phyloP scores from a whole-genome alignment of 345 rosid genomes.

The Boechera divaricarpa region DNA sequence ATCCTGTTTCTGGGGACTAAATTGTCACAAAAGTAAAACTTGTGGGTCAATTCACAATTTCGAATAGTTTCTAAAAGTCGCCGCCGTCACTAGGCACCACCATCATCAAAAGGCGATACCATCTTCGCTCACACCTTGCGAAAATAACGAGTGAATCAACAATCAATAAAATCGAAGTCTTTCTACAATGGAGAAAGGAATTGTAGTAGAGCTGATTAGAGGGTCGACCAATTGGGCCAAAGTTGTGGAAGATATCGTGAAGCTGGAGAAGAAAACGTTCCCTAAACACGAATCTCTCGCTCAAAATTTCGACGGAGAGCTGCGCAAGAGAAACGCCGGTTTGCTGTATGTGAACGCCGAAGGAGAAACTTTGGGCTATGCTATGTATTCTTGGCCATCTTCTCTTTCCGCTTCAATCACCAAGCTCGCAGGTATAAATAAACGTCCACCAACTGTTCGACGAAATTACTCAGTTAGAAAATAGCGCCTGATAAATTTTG shows the following conservation, averaged over 20 bases:
- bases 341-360: slow-evolving; percentile 55
- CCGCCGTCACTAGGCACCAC: not conserved
- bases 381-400: slow-evolving; percentile 77
- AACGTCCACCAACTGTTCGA: slow-evolving; percentile 52
- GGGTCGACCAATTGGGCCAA: slow-evolving; percentile 51
- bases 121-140: not conserved
- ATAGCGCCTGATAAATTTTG: not conserved
- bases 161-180: not conserved
- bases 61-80: not conserved
- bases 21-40: not conserved
- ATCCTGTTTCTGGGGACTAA: not conserved
- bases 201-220: slow-evolving; percentile 54
- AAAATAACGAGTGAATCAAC: not conserved
- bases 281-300: slow-evolving; percentile 89
- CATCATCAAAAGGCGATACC: slow-evolving; percentile 14
- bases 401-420: slow-evolving; percentile 75
- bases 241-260: slow-evolving; percentile 67
- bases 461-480: slow-evolving; percentile 43
- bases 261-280: slow-evolving; percentile 70
- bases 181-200: slow-evolving; percentile 44
- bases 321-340: slow-evolving; percentile 71
- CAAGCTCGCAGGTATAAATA: slow-evolving; percentile 75
- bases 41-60: slow-evolving; percentile 15
- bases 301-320: slow-evolving; percentile 66
- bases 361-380: slow-evolving; percentile 67